Conservation (phyloP, 75 land plant species). For the Selaginella moellendorffii region DNA sequence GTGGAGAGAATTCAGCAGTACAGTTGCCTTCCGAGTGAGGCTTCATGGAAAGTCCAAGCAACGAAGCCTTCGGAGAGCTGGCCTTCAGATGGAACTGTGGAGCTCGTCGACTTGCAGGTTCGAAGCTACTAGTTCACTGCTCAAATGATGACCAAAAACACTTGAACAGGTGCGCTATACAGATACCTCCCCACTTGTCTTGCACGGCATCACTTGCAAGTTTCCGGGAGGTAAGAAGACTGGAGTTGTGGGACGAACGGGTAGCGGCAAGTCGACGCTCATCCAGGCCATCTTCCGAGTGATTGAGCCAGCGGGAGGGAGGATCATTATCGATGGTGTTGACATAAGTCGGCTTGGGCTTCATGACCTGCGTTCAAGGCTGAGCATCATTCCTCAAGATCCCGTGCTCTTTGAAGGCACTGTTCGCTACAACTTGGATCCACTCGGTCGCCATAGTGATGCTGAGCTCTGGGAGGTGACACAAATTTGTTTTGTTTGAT, state of each 20-base stretch:
- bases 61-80: constrained; percentile 37
- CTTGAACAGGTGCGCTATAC: constrained; percentile 56
- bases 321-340: constrained; percentile 58
- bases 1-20: constrained; percentile 81
- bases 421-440: constrained; percentile 35
- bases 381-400: constrained; percentile 89
- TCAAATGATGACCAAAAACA: neutral
- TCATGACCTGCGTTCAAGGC: constrained; percentile 39
- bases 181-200: constrained; percentile 50
- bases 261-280: constrained; percentile 89
- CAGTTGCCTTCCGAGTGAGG: constrained; percentile 53
- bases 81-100: constrained; percentile 58
- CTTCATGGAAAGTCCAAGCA: constrained; percentile 44
- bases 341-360: constrained; percentile 53
- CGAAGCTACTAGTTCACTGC: neutral
- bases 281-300: constrained; percentile 85
- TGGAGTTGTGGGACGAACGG: constrained; percentile 94
- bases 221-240: constrained; percentile 70
- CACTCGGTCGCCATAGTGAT: constrained; percentile 37
- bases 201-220: constrained; percentile 64
- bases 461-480: constrained; percentile 42
- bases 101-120: constrained; percentile 51
- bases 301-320: constrained; percentile 76
- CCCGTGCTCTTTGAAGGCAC: constrained; percentile 75
- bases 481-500: neutral